Base-by-base conservation (phyloP, 2,329 filamentous ascomycete genomes). In the Ceratocystis eucalypticola region DNA sequence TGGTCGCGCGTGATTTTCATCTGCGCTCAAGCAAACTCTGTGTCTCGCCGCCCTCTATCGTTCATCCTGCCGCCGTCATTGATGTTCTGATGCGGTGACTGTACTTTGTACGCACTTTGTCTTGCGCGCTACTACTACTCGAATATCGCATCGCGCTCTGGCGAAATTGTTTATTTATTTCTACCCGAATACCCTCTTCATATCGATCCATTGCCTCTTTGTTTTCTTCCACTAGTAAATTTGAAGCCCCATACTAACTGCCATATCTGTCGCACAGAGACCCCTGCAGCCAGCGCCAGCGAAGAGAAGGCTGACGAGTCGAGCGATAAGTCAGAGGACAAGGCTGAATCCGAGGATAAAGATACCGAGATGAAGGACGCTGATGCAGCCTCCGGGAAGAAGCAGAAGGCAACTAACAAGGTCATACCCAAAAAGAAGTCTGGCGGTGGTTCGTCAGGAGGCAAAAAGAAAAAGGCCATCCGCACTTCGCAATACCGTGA, bases 391-490 rank as follows among this genome's bases (percentile, higher is more conserved):
- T 72, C 76, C 50, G 74, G 74, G 33, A 73, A 74, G 71, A 79
- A 76, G 71, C 74, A 75, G 67, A 81, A 80, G 77, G 74, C 78
- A 69, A 15, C 65, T 8, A 64, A n/a, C 64, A 68, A 68, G 64
- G 57, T 28, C n/a, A 50, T 50, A 12, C 64, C 64, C 53, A 82
- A 82, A 73, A 88, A 90, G 78, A 94, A 94, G 81, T 95, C 90
- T 28, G 80, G 80, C 53, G 81, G 80, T 66, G 82, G 82, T 55
- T 80, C 87, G 25, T 75, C 88, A 75, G 91, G 89, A 77, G 80
- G 77, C 71, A 92, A 91, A 80, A 92, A 92, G 75, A 90, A 88
- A 79, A 96, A 94, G 80, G 88, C 86, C 74, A 92, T 89, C 61
- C 87, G 82, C 69, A 86, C 87, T 73, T 80, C 88, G 69, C 82